Evolutionary conservation across 2,329 filamentous ascomycete species (phyloP), one percentile per base, ranked within the genome.

Genomic region (Aspergillus quadrilineatus): DNA sequence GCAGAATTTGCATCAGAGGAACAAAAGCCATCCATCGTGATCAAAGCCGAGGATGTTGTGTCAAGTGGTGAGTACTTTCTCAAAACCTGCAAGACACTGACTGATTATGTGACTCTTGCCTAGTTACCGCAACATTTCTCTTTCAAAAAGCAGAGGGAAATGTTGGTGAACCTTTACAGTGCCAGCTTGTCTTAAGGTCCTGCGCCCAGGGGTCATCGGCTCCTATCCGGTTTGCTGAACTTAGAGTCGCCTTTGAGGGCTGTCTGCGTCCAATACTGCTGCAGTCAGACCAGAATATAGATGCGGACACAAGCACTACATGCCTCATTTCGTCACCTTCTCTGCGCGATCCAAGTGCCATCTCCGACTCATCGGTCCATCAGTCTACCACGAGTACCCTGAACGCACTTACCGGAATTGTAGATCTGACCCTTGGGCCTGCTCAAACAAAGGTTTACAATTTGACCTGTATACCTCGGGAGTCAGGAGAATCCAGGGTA

Each of bases 401-500:
- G 51, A 55, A 69, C 30, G 72, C 74, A n/a, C 75, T 87, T 52
- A 71, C 74, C 39, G 88, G 88, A 0, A 67, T 75, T 9, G 81
- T 83, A 7, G 80, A 92, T 69, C 74, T 97, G 53, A 85, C 80
- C 0, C 74, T 97, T 43, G 72, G 75, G 9, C 83, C 91, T 12
- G 86, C 85, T 0, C 83, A 89, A 59, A 88, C 81, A 7, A 85
- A 83, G 52, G 83, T 92, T 1, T 88, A 89, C 60, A 85, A 89
- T 63, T 80, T 96, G 64, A 82, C 81, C 7, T 83, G 91, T 56
- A 84, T 87, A 2, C 81, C 96, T 14, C 85, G 91, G 57, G 92
- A 97, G 73, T 85, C 92, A 2, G 92, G 91, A n/a, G 84, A 90
- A 55, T 86, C 88, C 0, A 84, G 81, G 47, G 85, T 89, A 4